Base-by-base conservation (phyloP, 2,329 filamentous ascomycete species). In the Fusarium solani-melongenae region DNA sequence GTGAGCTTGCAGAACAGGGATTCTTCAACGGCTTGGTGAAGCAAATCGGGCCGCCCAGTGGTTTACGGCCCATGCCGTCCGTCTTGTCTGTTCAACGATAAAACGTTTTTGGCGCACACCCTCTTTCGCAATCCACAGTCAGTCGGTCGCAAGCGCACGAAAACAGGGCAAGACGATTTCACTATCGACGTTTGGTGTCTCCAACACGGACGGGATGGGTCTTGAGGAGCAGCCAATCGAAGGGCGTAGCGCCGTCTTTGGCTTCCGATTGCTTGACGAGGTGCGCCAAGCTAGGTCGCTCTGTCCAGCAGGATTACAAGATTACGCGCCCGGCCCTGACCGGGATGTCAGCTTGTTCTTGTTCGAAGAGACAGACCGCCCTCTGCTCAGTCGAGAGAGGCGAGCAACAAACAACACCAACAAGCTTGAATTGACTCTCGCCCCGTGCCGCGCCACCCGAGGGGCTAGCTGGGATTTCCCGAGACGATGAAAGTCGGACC, bases 251-350 rank as follows among this genome's bases (percentile, higher is more conserved):
- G 68, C 76, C 71, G 71, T 77, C 80, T 80, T 81, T 83, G 80
- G 77, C 80, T 78, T 86, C 83, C 81, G 81, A 88, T 88, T 88
- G 86, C 84, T 82, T 82, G 77, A 83, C 80, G 75, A 77, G 77
- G 77, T 76, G 80, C 81, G 79, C 80, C 81, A 82, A 82, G 81
- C 81, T 81, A 79, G 78, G 75, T 75, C 79, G 77, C 70, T 76
- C 81, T 79, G 81, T 82, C 86, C 86, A 88, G 80, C 84, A 81
- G 82, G 80, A 83, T 83, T 82, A 82, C 82, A 83, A 81, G 79
- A 82, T 86, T 89, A 89, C 84, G 87, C 88, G 87, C 87, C 87
- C 76, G 76, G 74, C 66, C 73, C 81, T 75, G 79, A 80, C 85
- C 84, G 81, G 85, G 84, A 82, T 84, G 74, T 72, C 73, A 73